Percentiles rank a stretch among this genome's conserved stretches.
These are phyloP conservation scores for Ceriops decandra DNA, from an alignment of 345 rosid genomes.

Conservation along the genomic window DNA sequence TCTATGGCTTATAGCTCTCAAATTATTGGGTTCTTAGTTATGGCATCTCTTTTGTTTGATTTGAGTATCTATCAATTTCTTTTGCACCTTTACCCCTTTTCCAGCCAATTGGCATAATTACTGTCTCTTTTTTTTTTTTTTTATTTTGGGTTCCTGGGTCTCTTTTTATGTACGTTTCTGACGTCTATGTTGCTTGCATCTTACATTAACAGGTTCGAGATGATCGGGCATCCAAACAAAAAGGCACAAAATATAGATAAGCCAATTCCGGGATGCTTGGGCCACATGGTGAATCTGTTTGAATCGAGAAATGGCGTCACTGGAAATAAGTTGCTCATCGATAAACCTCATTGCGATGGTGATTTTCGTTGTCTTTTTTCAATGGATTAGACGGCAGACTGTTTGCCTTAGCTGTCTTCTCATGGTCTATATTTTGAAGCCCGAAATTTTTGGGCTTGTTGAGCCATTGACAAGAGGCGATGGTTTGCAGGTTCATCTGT, in stretches of 20 bases:
- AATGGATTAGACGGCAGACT: too few relatives aligned
- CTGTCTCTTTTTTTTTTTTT: not conserved
- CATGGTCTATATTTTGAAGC: not conserved
- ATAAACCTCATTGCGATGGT: slow-evolving; percentile 58
- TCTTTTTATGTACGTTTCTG: not conserved
- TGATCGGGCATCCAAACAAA: slow-evolving; percentile 50
- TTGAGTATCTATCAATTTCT: not conserved
- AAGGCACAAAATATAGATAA: slow-evolving; percentile 51
- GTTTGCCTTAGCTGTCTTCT: not conserved
- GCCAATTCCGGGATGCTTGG: slow-evolving; percentile 65
- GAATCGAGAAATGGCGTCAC: slow-evolving; percentile 54
- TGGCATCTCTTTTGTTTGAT: not conserved
- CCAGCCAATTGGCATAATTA: not conserved
- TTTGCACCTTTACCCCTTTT: not conserved
- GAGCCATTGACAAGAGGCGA: slow-evolving; percentile 21
- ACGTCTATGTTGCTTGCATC: not conserved
- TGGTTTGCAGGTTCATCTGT: slow-evolving; percentile 44
- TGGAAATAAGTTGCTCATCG: slow-evolving; percentile 48
- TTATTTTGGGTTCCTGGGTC: not conserved
- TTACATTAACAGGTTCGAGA: slow-evolving; percentile 38
- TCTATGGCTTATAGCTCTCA: not conserved
- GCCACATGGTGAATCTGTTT: slow-evolving; percentile 57
- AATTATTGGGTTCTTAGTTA: slow-evolving; percentile 4
- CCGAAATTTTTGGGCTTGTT: not conserved
- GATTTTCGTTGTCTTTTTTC: slow-evolving; percentile 15